Base-by-base conservation (phyloP, 2,329 filamentous ascomycete genomes). In the Ophiostoma montium region DNA sequence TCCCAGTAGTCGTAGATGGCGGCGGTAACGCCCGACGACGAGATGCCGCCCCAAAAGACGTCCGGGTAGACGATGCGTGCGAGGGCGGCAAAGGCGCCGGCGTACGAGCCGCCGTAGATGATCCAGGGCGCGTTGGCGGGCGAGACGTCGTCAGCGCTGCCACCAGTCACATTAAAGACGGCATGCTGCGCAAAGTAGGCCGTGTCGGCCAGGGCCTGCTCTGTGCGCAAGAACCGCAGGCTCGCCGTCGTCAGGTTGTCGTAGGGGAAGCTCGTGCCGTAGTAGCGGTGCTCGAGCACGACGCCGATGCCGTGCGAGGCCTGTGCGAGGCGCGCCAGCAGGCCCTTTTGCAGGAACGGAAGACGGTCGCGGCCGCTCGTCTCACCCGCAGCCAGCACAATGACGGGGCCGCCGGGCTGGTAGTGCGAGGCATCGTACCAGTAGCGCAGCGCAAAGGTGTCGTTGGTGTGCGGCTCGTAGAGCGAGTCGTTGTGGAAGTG, bases 201-300 rank as follows among this genome's bases (percentile, higher is more conserved):
- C 39, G 81, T 78, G 61, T 94, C 87, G 8, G 86, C 86, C 35
- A 94, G 62, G 0, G 86, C 80, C 62, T 94, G 87, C 57, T 89
- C 84, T 0, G 86, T 92, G 1, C 84, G 82, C 58, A 94, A 67
- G 68, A 92, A 94, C 3, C 87, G 80, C 54, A 94, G 65, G 57
- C 76, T 89, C 60, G 84, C 67, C 0, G 78, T 81, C 10, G 27
- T 18, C 42, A 44, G 42, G 58, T 89, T 74, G 1, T 70, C 62
- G 0, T 76, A 75, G 0, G 86, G 86, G 49, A 82, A 80, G 60
- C 84, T 89, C 12, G 71, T 72, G 50, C 87, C 87, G 60, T 94
- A 94, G 69, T 94, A 94, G 30, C 87, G 78, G 60, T 94, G 87
- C 66, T 94, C 87, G 3, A 94, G 72, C 43, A 94, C 75, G 2